Evolutionary conservation across 805 yeast genomes (phyloP).

Genomic region (Komagataella pseudopastoris): DNA sequence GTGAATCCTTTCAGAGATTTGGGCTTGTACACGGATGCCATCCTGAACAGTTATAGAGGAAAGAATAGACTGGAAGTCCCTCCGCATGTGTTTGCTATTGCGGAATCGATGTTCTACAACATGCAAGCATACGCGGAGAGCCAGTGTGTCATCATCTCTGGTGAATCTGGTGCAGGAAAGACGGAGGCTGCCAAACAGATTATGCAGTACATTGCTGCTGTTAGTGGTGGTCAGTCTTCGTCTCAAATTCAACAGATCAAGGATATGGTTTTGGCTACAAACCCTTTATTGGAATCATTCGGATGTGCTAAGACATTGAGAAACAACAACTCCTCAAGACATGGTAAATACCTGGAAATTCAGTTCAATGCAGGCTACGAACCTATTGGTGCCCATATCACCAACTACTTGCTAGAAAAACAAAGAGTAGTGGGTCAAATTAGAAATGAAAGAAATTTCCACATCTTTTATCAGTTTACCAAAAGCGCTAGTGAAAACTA

Average conservation of each 20-base stretch:
- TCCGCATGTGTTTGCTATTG: slow-evolving; percentile 96
- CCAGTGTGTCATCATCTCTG: slow-evolving; percentile 95
- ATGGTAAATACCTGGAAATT: slow-evolving; percentile 89
- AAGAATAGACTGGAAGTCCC: slow-evolving; percentile 93
- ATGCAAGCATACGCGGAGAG: slow-evolving; percentile 88
- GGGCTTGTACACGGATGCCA: slow-evolving; percentile 83
- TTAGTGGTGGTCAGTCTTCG: slow-evolving; percentile 56
- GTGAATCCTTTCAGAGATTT: slow-evolving; percentile 94
- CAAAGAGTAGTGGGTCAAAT: slow-evolving; percentile 96
- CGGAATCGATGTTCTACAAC: slow-evolving; percentile 93
- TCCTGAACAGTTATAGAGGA: slow-evolving; percentile 67
- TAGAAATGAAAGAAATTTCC: slow-evolving; percentile 87
- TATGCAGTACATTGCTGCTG: slow-evolving; percentile 93
- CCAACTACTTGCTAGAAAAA: slow-evolving; percentile 87
- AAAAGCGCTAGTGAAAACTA: slow-evolving; percentile 80
- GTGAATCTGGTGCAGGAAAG: slow-evolving; percentile 97
- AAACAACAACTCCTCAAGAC: slow-evolving; percentile 82
- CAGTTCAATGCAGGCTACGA: slow-evolving; percentile 70
- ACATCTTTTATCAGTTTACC: slow-evolving; percentile 90
- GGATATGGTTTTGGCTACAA: slow-evolving; percentile 96
- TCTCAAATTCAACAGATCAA: slow-evolving; percentile 74
- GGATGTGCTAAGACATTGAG: slow-evolving; percentile 91
- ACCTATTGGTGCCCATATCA: slow-evolving; percentile 92
- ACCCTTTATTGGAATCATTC: slow-evolving; percentile 80
- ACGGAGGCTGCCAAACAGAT: slow-evolving; percentile 97